Percentiles rank a stretch among this genome's conserved stretches.
phyloP scores from a whole-genome alignment of 2,329 filamentous ascomycete species.

The Aureobasidium sp. region DNA sequence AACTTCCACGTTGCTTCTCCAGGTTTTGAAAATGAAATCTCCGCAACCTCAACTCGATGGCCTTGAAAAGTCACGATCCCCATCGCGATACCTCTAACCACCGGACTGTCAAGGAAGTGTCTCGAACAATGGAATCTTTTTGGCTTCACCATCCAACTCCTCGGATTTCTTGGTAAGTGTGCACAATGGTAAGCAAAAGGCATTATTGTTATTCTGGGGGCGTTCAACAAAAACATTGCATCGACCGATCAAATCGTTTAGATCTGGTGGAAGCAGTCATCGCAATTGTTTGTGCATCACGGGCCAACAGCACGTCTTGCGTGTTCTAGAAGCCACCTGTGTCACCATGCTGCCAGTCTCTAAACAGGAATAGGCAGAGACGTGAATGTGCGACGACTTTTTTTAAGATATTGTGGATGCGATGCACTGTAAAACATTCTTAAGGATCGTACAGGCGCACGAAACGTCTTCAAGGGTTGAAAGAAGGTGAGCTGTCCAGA shows the following conservation, averaged over 20 bases:
- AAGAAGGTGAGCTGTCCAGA: too few relatives aligned
- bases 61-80: neutral
- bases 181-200: too few relatives aligned
- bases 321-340: neutral
- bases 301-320: too few relatives aligned
- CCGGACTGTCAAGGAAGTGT: neutral
- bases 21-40: too few relatives aligned
- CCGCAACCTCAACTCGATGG: too few relatives aligned
- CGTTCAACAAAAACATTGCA: neutral
- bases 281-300: neutral
- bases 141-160: neutral
- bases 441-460: too few relatives aligned
- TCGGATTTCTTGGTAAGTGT: too few relatives aligned
- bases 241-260: conserved; percentile 2
- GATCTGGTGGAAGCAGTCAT: neutral
- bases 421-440: neutral
- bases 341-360: neutral
- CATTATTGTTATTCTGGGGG: neutral
- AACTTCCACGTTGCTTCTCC: neutral
- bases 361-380: neutral
- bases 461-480: too few relatives aligned
- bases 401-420: neutral
- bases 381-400: neutral
- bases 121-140: too few relatives aligned
- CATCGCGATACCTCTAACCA: neutral